phyloP scores from a whole-genome alignment of 441 rosid species.

The Jatropha podagrica region DNA sequence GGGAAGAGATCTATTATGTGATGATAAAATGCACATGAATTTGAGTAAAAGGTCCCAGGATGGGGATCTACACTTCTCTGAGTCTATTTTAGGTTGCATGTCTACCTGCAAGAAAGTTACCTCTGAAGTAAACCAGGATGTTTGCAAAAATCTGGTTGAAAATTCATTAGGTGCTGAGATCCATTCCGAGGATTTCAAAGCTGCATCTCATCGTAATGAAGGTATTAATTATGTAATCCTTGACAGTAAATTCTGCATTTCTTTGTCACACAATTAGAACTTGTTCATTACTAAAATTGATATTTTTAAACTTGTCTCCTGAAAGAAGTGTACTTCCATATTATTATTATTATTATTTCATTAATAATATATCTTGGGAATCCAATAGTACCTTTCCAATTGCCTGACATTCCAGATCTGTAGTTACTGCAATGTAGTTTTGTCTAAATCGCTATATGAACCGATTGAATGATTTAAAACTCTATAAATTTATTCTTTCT shows the following conservation, averaged over 20 bases:
- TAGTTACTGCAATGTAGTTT: conserved; percentile 11
- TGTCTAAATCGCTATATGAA: conserved; percentile 11
- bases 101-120: conserved; percentile 25
- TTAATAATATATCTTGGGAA: conserved; percentile 6
- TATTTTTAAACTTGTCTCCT: neutral
- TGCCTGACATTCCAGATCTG: conserved; percentile 13
- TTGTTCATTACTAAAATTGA: conserved; percentile 1
- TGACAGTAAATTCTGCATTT: conserved; percentile 6
- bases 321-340: neutral
- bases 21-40: conserved; percentile 30
- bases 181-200: conserved; percentile 25
- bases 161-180: conserved; percentile 22
- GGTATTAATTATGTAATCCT: conserved; percentile 37
- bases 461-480: conserved; percentile 5
- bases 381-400: neutral
- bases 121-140: conserved; percentile 28
- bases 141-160: conserved; percentile 26
- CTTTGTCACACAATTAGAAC: neutral
- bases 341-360: conserved; percentile 5
- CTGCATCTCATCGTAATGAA: conserved; percentile 33
- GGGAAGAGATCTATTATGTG: conserved; percentile 29
- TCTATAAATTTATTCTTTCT: conserved; percentile 2
- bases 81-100: conserved; percentile 31
- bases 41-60: conserved; percentile 29
- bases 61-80: conserved; percentile 22